Evolutionary conservation across 2,329 filamentous ascomycete species (phyloP), one percentile per base, ranked within the genome.

Genomic region (Calycina marina): DNA sequence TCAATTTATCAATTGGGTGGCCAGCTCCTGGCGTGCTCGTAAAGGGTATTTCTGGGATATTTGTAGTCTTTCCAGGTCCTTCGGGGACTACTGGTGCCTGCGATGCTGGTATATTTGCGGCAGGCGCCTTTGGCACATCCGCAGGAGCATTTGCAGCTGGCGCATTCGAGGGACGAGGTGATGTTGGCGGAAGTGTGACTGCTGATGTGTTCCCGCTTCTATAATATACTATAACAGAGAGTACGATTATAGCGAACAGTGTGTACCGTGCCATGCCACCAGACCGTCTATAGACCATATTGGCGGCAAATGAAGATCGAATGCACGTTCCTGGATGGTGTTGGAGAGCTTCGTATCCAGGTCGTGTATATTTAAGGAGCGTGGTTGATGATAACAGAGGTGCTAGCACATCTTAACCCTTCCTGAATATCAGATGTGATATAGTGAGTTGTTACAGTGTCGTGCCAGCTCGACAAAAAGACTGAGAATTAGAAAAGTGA

Each of bases 1-100:
- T 61, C 8, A 66, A 47, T 5, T 52, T 47, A 37, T 65, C 60
- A 40, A 67, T 63, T 4, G 62, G 59, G 35, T 67, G 62, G 14
- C 34, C 15, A 10, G 18, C 6, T 14, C 6, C 12, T 29, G 14
- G 3, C 14, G 27, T 16, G 6, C 20, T 18, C n/a, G 18, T 13
- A 9, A 14, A 14, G 31, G 31, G 31, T 10, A 34, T 35, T 24
- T 32, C 35, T 10, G 34, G 22, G 5, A 36, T 34, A 5, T 30
- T 33, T 26, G 32, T 17, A 9, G 18, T 2, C 20, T 38, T 34
- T 14, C 4, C n/a, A 5, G 25, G 26, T 17, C 29, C 28, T 11
- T 37, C 28, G 10, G 18, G 16, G 6, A 20, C 22, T 6, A 18
- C 4, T 17, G 29, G 15, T 3, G 33, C 13, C 12, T 16, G n/a